Conservation (phyloP, 2,329 filamentous ascomycete genomes). For the Zarea fungicola region DNA sequence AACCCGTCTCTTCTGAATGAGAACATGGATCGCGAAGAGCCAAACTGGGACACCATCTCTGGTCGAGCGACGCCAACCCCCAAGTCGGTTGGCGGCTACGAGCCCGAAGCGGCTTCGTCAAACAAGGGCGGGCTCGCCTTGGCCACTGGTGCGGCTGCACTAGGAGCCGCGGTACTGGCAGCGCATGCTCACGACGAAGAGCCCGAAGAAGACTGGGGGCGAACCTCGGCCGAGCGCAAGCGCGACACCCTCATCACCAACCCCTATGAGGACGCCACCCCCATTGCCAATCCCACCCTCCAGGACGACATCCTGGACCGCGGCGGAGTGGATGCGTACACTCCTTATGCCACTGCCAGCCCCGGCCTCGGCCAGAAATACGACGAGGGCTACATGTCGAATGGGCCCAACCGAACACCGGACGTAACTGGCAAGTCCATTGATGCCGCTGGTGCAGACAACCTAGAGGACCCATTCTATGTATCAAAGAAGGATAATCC, state of each 20-base stretch:
- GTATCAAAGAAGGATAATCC: conserved; percentile 47
- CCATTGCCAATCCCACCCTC: conserved; percentile 51
- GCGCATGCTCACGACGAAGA: conserved; percentile 44
- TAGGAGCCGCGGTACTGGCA: conserved; percentile 43
- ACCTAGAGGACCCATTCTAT: conserved; percentile 63
- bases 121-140: conserved; percentile 40
- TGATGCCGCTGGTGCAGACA: conserved; percentile 46
- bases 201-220: conserved; percentile 60
- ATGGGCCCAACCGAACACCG: conserved; percentile 52
- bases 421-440: conserved; percentile 53
- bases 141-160: conserved; percentile 49
- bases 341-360: conserved; percentile 49
- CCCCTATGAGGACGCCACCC: conserved; percentile 61
- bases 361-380: conserved; percentile 54
- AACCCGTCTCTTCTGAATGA: conserved; percentile 82
- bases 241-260: conserved; percentile 63
- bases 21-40: conserved; percentile 46
- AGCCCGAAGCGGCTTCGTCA: conserved; percentile 23
- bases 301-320: conserved; percentile 44
- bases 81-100: conserved; percentile 21
- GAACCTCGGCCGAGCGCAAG: conserved; percentile 58
- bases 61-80: conserved; percentile 49
- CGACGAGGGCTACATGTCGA: conserved; percentile 92
- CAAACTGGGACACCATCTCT: conserved; percentile 44
- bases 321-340: conserved; percentile 36